Conservation (phyloP, 2,329 filamentous ascomycete species). For the Colletotrichum echinochloae region DNA sequence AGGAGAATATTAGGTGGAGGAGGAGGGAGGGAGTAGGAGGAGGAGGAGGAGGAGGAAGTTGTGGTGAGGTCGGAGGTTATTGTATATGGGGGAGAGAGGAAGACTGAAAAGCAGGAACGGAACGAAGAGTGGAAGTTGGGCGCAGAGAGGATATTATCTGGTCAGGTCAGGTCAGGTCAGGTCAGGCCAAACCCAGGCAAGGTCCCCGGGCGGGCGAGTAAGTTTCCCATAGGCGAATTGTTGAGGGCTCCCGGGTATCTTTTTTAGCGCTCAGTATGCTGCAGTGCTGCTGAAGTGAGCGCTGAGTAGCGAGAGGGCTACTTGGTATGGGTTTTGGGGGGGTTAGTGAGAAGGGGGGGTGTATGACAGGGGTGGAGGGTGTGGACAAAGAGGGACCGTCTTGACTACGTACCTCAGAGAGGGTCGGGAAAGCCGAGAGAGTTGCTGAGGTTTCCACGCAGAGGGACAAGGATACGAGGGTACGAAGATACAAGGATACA, state of each 20-base stretch:
- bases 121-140: conserved; percentile 13
- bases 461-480: not conserved
- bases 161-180: not conserved
- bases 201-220: conserved; percentile 4
- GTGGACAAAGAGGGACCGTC: not conserved
- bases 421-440: conserved; percentile 35
- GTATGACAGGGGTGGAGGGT: not conserved
- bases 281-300: not conserved
- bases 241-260: conserved; percentile 13
- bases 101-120: not conserved
- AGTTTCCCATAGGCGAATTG: conserved; percentile 12
- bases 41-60: not conserved
- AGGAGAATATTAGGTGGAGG: not conserved
- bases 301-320: not conserved
- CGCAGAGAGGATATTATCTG: conserved; percentile 18
- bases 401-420: too few relatives aligned
- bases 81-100: not conserved
- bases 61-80: not conserved
- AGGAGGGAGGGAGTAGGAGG: not conserved
- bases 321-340: not conserved
- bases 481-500: not conserved
- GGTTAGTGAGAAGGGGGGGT: not conserved
- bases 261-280: conserved; percentile 14
- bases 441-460: not conserved
- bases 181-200: not conserved